Base-by-base conservation (phyloP, 371 early-diverging fungal species). In the Mucor sp. region DNA sequence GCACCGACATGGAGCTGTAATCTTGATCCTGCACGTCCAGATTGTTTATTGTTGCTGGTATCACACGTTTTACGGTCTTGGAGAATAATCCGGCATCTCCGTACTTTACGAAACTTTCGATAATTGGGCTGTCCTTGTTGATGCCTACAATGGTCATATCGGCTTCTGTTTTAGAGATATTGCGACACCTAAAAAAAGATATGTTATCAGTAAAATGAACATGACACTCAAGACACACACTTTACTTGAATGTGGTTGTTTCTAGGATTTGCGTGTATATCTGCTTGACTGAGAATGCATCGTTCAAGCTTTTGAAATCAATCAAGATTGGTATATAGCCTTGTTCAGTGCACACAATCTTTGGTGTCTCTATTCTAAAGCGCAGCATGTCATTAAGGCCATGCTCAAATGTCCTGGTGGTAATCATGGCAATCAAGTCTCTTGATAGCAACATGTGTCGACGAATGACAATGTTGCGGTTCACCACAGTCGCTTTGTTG, bases 191-290 rank as follows among this genome's bases (percentile, higher is more conserved):
- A 47, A 17, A n/a, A n/a, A n/a, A n/a, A n/a, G n/a, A n/a, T n/a
- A n/a, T n/a, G n/a, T n/a, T n/a, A n/a, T n/a, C n/a, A n/a, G n/a
- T n/a, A n/a, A n/a, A n/a, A n/a, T n/a, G n/a, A n/a, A n/a, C n/a
- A n/a, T n/a, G n/a, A n/a, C n/a, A n/a, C n/a, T n/a, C 30, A 30
- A 30, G 30, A 30, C 6, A 30, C n/a, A n/a, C n/a, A n/a, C 43
- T 17, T 59, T 70, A 75, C 80, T 76, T 80, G 50, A 72, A 75
- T n/a, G 72, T 56, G 63, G 77, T 78, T 2, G 70, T 60, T 58
- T 80, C 78, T 17, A 77, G 59, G 2, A 80, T 30, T 50, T 75
- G 74, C 4, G 77, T 75, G 7, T 67, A 53, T 19, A 80, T 74
- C 11, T 56, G 63, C 3, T 66, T 58, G 1, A 75, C 76, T 0